Conservation (phyloP, 148 eudicot genomes). For the Euryodendron excelsum region DNA sequence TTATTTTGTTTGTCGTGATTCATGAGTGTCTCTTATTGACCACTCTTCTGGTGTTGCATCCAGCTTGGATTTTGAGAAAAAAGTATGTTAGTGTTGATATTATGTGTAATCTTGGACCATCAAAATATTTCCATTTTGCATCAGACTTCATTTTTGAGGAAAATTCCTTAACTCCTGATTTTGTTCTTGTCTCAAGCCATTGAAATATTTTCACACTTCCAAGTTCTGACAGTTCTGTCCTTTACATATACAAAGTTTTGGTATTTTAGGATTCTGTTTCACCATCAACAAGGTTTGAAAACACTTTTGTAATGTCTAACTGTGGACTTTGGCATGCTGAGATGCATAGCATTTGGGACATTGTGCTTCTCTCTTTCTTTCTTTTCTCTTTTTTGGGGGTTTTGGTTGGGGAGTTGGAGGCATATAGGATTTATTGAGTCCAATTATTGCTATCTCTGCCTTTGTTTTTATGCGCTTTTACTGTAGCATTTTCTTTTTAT, state of each 20-base stretch:
- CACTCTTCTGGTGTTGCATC: background rate
- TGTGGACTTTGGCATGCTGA: background rate
- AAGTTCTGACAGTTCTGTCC: background rate
- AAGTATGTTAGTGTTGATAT: too few relatives aligned
- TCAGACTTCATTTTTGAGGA: background rate
- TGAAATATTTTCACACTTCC: background rate
- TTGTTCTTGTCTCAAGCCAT: background rate
- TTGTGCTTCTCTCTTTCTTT: too few relatives aligned
- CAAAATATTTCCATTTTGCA: too few relatives aligned
- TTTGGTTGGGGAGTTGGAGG: too few relatives aligned
- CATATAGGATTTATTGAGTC: background rate
- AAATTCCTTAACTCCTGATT: background rate
- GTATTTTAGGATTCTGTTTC: too few relatives aligned
- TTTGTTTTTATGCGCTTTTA: background rate
- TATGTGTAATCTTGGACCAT: too few relatives aligned
- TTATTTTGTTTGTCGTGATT: background rate
- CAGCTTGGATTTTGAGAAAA: too few relatives aligned
- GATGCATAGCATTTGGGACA: too few relatives aligned
- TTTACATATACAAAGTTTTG: too few relatives aligned
- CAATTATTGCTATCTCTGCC: background rate
- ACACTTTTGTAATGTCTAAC: background rate
- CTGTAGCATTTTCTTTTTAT: background rate
- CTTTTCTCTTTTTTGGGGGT: too few relatives aligned
- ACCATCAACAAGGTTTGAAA: too few relatives aligned
- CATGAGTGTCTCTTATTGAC: background rate